Percentiles rank a stretch among this genome's conserved stretches.
Evolutionary conservation across 2,329 filamentous ascomycete species (phyloP).

Genomic region (Nemania serpens): DNA sequence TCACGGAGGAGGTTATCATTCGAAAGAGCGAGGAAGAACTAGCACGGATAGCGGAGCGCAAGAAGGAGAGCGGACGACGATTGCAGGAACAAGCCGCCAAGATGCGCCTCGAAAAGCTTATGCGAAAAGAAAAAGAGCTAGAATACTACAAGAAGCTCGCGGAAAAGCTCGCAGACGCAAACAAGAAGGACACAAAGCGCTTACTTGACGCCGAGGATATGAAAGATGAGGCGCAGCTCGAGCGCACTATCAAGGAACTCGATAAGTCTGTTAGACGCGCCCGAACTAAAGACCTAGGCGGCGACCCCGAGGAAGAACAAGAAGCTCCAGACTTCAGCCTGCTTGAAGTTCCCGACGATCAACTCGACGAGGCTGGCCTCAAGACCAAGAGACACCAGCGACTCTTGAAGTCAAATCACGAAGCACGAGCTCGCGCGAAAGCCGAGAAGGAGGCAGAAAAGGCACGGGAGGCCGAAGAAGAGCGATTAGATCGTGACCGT

Average conservation of each 20-base stretch:
- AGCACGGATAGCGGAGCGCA: slow-evolving; percentile 85
- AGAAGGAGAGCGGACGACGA: slow-evolving; percentile 89
- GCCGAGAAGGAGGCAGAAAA: slow-evolving; percentile 94
- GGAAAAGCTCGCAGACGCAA: slow-evolving; percentile 69
- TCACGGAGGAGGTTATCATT: slow-evolving; percentile 83
- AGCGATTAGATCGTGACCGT: slow-evolving; percentile 80
- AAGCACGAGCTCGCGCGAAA: slow-evolving; percentile 91
- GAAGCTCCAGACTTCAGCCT: slow-evolving; percentile 86
- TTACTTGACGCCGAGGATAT: slow-evolving; percentile 89
- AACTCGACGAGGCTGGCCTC: slow-evolving; percentile 87
- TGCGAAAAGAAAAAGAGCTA: slow-evolving; percentile 93
- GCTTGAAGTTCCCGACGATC: slow-evolving; percentile 85
- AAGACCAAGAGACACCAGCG: slow-evolving; percentile 94
- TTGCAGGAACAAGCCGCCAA: slow-evolving; percentile 96
- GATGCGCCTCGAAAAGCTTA: slow-evolving; percentile 92
- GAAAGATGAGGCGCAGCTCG: slow-evolving; percentile 86
- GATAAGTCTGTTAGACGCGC: slow-evolving; percentile 89
- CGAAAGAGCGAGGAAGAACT: slow-evolving; percentile 96
- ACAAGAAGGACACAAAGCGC: slow-evolving; percentile 88
- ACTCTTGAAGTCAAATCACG: slow-evolving; percentile 91
- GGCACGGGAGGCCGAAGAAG: slow-evolving; percentile 79
- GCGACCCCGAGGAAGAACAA: slow-evolving; percentile 76
- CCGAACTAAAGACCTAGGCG: slow-evolving; percentile 89
- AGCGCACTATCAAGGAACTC: slow-evolving; percentile 83
- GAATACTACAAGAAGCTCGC: slow-evolving; percentile 92